A percentile compares a stretch with the other conserved stretches of the same genome.
phyloP scores from a whole-genome alignment of 192 early-diverging fungal genomes.

The Coemansia sp. region DNA sequence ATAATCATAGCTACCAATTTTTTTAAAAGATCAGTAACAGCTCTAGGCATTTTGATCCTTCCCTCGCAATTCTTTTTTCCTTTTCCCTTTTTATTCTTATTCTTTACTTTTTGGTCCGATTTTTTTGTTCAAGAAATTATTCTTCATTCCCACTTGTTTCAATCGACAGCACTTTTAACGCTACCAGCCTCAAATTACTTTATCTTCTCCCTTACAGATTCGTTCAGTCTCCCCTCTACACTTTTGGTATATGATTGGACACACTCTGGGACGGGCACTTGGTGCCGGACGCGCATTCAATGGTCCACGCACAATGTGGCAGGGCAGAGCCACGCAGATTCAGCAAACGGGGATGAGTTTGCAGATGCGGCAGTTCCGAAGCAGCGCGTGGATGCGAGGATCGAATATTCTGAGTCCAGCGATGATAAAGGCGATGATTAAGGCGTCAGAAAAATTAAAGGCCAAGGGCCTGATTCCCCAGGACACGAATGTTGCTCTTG shows the following conservation, averaged over 20 bases:
- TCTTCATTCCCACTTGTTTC: neutral
- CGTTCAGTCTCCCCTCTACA: neutral
- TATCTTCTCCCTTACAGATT: neutral
- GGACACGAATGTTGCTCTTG: neutral
- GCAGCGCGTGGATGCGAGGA: neutral
- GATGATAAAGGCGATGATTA: neutral
- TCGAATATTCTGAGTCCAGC: neutral
- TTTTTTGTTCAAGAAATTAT: neutral
- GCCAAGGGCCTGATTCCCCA: neutral
- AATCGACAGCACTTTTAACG: neutral
- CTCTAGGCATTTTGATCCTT: too few relatives aligned
- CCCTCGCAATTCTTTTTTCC: too few relatives aligned
- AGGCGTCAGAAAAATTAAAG: neutral
- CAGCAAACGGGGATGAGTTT: neutral
- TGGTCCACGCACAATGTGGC: neutral
- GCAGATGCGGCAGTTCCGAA: neutral
- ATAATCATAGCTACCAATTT: too few relatives aligned
- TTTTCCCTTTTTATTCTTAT: too few relatives aligned
- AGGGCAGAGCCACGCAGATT: neutral
- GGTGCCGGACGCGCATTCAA: neutral
- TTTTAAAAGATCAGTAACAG: too few relatives aligned
- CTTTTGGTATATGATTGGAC: conserved; percentile 2
- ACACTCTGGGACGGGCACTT: neutral
- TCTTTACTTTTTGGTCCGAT: too few relatives aligned
- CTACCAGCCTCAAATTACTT: too few relatives aligned